These are phyloP conservation scores for Alectoria sarmentosa DNA, from an alignment of 495 filamentous ascomycete species.

Conservation along the genomic window DNA sequence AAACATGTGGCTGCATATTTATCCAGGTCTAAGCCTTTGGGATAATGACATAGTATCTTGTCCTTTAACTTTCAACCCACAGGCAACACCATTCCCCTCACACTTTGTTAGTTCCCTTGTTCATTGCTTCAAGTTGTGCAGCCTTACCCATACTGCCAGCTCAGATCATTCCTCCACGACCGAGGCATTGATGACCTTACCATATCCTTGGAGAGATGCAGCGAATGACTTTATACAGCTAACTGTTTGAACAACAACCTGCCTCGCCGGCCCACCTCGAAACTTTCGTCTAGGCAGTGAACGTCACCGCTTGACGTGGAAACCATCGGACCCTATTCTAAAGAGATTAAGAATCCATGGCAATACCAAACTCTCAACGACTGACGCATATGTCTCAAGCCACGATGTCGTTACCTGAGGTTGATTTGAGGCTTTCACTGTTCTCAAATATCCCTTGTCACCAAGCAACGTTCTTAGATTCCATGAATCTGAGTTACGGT, in stretches of 20 bases:
- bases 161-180: not conserved
- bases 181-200: not conserved
- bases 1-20: conserved; percentile 16
- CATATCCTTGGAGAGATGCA: not conserved
- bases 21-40: not conserved
- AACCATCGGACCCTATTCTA: not conserved
- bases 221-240: not conserved
- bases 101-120: not conserved
- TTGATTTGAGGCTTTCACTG: conserved; percentile 7
- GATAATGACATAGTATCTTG: not conserved
- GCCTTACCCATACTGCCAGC: not conserved
- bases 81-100: not conserved
- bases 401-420: not conserved
- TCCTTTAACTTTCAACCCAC: not conserved
- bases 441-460: conserved; percentile 2
- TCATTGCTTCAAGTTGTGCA: not conserved
- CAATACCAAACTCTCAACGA: not conserved
- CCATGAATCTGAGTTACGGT: conserved; percentile 20
- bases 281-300: not conserved
- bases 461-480: conserved; percentile 4
- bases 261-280: not conserved
- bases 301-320: not conserved
- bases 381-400: conserved; percentile 5
- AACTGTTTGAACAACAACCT: not conserved
- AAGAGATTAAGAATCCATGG: not conserved